Percentiles rank a stretch among this genome's conserved stretches.
Conservation (phyloP, 2,329 filamentous ascomycete genomes). For the Aspergillus hiratsukae region DNA sequence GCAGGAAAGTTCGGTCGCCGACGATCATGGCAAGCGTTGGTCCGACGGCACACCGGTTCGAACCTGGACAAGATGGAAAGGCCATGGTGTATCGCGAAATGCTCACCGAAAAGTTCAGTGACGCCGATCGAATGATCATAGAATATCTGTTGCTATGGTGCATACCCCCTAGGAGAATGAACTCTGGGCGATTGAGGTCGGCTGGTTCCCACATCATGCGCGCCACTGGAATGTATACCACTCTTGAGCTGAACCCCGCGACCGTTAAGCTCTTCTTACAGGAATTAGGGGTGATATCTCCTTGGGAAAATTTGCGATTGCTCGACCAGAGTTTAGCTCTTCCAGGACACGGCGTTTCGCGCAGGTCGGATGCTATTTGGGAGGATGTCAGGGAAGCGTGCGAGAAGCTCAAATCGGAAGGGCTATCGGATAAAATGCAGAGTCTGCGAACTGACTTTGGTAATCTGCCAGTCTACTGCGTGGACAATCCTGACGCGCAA, state of each 20-base stretch:
- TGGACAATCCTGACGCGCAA: slow-evolving; percentile 51
- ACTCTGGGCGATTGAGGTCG: slow-evolving; percentile 41
- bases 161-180: slow-evolving; percentile 38
- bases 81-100: slow-evolving; percentile 28
- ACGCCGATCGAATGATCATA: slow-evolving; percentile 50
- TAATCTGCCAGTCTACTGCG: slow-evolving; percentile 54
- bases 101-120: slow-evolving; percentile 41
- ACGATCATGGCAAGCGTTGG: slow-evolving; percentile 41
- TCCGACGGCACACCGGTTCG: slow-evolving; percentile 32
- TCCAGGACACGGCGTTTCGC: slow-evolving; percentile 40
- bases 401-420: slow-evolving; percentile 17
- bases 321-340: slow-evolving; percentile 52
- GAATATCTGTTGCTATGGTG: slow-evolving; percentile 52
- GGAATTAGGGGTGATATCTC: slow-evolving; percentile 57
- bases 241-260: slow-evolving; percentile 30
- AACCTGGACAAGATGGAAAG: slow-evolving; percentile 24
- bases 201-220: slow-evolving; percentile 54
- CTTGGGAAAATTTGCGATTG: slow-evolving; percentile 52
- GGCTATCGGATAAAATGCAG: slow-evolving; percentile 52
- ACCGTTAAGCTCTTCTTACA: slow-evolving; percentile 53
- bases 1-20: slow-evolving; percentile 39
- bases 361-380: slow-evolving; percentile 25
- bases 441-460: slow-evolving; percentile 55
- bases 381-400: slow-evolving; percentile 27
- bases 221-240: slow-evolving; percentile 53